Conservation (phyloP, 495 filamentous ascomycete species). For the Aspergillus mulundensis region DNA sequence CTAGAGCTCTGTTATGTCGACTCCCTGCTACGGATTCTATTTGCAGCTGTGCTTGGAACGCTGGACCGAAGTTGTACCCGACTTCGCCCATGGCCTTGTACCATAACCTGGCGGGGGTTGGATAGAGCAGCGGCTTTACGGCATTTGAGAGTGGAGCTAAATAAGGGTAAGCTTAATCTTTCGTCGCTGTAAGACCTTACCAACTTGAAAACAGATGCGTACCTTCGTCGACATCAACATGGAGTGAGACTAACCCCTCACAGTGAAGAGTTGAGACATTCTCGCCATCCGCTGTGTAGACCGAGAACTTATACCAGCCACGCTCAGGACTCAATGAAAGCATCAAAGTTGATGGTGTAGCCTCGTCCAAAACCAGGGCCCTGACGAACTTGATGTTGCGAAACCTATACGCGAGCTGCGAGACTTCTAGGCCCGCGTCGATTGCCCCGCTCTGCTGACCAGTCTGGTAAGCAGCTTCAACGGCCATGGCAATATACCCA, state of each 20-base stretch:
- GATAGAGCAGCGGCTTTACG: neutral
- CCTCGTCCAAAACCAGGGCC: neutral
- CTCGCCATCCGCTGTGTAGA: neutral
- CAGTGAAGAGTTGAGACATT: too few relatives aligned
- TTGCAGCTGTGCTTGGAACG: neutral
- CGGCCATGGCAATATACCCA: conserved; percentile 52
- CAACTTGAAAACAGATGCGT: too few relatives aligned
- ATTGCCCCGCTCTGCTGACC: too few relatives aligned
- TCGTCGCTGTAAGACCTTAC: too few relatives aligned
- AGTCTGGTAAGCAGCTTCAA: conserved; percentile 14
- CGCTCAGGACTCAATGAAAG: neutral
- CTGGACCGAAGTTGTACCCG: neutral
- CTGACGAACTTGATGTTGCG: neutral
- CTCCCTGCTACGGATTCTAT: neutral
- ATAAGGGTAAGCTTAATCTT: neutral
- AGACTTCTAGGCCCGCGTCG: too few relatives aligned
- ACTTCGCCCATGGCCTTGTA: conserved; percentile 4
- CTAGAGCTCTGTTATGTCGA: neutral
- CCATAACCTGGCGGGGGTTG: neutral
- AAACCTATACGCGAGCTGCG: neutral
- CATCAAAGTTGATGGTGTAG: neutral
- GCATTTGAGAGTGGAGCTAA: neutral
- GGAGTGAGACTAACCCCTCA: too few relatives aligned
- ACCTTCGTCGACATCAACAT: too few relatives aligned
- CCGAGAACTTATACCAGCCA: neutral